Percentiles rank a stretch among this genome's conserved stretches.
phyloP scores from a whole-genome alignment of 2,329 filamentous ascomycete species.

The Pestalotiopsis sp. region DNA sequence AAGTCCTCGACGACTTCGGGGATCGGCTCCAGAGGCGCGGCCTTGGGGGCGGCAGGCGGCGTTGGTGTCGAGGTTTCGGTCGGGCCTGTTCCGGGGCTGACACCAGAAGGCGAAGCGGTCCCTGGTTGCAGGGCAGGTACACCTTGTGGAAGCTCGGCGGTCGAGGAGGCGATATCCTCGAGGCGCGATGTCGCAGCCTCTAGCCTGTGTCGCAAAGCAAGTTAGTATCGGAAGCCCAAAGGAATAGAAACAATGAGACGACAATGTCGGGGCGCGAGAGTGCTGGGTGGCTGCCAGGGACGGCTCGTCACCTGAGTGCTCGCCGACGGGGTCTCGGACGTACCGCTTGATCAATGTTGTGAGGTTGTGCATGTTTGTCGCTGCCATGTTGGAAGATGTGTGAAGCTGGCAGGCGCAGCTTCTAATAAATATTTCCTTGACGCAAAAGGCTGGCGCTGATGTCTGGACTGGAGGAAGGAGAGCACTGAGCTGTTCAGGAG shows the following conservation, averaged over 20 bases:
- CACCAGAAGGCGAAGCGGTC: conserved; percentile 34
- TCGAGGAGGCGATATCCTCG: conserved; percentile 89
- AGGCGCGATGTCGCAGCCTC: conserved; percentile 95
- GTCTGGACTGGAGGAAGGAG: neutral
- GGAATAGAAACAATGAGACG: conserved; percentile 20
- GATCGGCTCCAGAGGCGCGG: conserved; percentile 52
- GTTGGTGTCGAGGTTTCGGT: conserved; percentile 23
- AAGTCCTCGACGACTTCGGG: conserved; percentile 86
- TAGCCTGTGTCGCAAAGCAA: conserved; percentile 66
- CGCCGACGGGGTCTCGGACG: conserved; percentile 29
- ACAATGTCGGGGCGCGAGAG: conserved; percentile 15
- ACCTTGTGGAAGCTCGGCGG: conserved; percentile 58
- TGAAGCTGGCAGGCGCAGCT: conserved; percentile 14
- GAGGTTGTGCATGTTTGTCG: conserved; percentile 91
- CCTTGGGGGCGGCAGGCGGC: conserved; percentile 35
- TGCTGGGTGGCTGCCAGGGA: neutral
- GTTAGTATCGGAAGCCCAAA: conserved; percentile 14
- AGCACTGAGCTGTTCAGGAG: neutral
- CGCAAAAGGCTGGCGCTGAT: conserved; percentile 1
- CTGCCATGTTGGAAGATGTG: conserved; percentile 54
- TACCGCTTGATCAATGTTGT: conserved; percentile 98
- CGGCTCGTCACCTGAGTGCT: neutral
- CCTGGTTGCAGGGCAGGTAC: conserved; percentile 45
- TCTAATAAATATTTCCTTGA: neutral
- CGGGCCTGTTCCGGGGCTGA: conserved; percentile 43